Evolutionary conservation across 179 eudicot species (phyloP).

Genomic region (Carnegiea gigantea): DNA sequence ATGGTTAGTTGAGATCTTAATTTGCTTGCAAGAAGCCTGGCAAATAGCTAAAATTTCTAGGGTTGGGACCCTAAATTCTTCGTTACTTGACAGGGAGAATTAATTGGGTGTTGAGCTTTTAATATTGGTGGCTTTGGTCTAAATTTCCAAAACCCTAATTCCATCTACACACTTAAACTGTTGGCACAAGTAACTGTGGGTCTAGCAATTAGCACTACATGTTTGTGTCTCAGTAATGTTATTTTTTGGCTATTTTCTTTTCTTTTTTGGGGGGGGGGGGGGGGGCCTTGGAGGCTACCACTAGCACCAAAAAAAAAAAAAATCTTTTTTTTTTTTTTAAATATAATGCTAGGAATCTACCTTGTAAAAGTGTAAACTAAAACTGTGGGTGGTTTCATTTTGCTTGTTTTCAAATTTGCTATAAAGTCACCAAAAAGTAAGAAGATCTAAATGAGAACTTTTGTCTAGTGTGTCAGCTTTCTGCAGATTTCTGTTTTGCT

Average conservation of each 20-base stretch:
- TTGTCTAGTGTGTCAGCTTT: not conserved
- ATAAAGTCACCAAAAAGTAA: not conserved
- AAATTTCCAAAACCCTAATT: constrained; percentile 3
- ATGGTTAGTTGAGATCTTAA: not conserved
- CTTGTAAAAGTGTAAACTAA: not conserved
- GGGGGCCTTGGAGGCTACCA: no score
- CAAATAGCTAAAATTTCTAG: not conserved
- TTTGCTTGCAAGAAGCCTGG: not conserved
- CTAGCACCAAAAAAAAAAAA: no score
- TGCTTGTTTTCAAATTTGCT: not conserved
- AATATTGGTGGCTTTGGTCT: not conserved
- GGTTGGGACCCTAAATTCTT: not conserved
- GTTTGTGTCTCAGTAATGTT: not conserved
- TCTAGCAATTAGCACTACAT: not conserved
- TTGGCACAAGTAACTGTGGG: constrained; percentile 9
- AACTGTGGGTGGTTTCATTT: constrained; percentile 2
- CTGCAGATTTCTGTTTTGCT: not conserved
- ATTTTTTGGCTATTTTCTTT: not conserved
- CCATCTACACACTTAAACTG: not conserved
- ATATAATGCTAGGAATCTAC: not conserved
- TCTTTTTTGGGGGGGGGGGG: no score
- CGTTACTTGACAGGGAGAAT: not conserved
- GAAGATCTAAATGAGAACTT: not conserved
- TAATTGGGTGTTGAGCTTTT: not conserved
- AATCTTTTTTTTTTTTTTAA: no score